These are phyloP conservation scores for Ogataea salicorniae DNA, from an alignment of 805 yeast species.

Conservation along the genomic window DNA sequence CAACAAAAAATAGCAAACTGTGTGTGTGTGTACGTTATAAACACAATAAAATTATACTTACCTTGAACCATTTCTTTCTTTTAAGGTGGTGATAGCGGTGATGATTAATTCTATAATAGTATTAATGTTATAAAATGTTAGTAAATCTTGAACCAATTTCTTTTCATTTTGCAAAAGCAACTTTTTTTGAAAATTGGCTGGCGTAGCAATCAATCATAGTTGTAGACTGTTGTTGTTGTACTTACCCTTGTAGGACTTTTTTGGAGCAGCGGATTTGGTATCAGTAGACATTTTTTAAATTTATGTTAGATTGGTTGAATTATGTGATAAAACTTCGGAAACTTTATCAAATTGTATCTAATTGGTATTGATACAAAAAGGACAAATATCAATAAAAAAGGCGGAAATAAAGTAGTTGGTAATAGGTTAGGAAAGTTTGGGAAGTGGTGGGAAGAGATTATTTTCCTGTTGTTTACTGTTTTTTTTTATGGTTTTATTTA, in stretches of 20 bases:
- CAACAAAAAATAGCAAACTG: not conserved
- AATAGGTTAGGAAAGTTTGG: not conserved
- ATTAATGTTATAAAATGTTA: not conserved
- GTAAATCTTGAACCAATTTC: not conserved
- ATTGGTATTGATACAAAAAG: too few species aligned
- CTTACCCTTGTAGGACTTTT: conserved; percentile 45
- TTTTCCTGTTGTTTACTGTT: too few species aligned
- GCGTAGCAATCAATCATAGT: not conserved
- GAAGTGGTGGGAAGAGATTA: conserved; percentile 1
- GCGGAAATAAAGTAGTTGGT: not conserved
- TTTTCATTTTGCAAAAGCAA: not conserved
- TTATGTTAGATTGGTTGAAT: not conserved
- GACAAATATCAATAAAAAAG: not conserved
- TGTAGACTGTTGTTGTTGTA: conserved; percentile 3
- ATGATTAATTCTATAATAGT: conserved; percentile 47
- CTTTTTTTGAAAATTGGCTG: not conserved
- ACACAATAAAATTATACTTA: conserved; percentile 32
- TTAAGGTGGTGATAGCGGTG: conserved; percentile 63
- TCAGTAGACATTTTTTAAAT: conserved; percentile 33
- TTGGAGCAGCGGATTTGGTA: conserved; percentile 30
- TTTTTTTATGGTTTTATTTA: too few species aligned
- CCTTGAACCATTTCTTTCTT: conserved; percentile 78
- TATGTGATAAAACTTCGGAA: too few species aligned
- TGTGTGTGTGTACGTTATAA: too few species aligned
- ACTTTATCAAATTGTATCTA: too few species aligned